phyloP scores from a whole-genome alignment of 108 stramenopile genomes.

The Nitzschia palea region DNA sequence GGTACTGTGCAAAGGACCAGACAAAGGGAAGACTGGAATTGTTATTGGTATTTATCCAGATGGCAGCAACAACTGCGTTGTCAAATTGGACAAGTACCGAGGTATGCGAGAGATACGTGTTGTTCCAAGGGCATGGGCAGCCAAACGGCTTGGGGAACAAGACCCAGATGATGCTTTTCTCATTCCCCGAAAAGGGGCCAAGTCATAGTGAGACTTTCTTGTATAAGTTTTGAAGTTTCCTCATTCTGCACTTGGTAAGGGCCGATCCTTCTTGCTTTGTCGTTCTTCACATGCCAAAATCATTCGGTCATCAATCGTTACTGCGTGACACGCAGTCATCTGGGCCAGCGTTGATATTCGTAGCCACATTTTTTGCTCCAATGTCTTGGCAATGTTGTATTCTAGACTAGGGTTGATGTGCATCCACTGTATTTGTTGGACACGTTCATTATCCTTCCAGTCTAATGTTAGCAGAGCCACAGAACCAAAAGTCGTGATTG shows the following conservation, averaged over 20 bases:
- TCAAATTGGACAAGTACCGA: conserved; percentile 75
- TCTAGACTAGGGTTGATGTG: conserved; percentile 19
- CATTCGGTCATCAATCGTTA: conserved; percentile 1
- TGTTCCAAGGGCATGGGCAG: conserved; percentile 70
- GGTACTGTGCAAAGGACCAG: conserved; percentile 71
- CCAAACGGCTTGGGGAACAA: conserved; percentile 84
- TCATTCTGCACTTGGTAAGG: neutral
- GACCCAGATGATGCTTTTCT: conserved; percentile 89
- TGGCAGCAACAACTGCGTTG: conserved; percentile 59
- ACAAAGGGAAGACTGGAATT: conserved; percentile 83
- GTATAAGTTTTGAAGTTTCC: neutral
- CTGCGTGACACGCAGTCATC: conserved; percentile 34
- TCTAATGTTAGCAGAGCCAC: conserved; percentile 32
- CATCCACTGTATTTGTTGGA: conserved; percentile 44
- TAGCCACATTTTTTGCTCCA: conserved; percentile 37
- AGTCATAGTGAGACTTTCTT: neutral
- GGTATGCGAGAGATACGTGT: conserved; percentile 83
- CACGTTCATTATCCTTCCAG: conserved; percentile 15
- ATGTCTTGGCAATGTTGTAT: neutral
- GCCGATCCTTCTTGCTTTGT: neutral
- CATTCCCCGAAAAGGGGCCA: conserved; percentile 54
- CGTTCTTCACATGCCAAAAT: neutral
- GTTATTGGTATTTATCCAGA: conserved; percentile 83
- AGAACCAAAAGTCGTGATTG: conserved; percentile 11
- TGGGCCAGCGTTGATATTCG: conserved; percentile 31